Evolutionary conservation across 2,329 filamentous ascomycete species (phyloP).

Genomic region (Colletotrichum viniferum): DNA sequence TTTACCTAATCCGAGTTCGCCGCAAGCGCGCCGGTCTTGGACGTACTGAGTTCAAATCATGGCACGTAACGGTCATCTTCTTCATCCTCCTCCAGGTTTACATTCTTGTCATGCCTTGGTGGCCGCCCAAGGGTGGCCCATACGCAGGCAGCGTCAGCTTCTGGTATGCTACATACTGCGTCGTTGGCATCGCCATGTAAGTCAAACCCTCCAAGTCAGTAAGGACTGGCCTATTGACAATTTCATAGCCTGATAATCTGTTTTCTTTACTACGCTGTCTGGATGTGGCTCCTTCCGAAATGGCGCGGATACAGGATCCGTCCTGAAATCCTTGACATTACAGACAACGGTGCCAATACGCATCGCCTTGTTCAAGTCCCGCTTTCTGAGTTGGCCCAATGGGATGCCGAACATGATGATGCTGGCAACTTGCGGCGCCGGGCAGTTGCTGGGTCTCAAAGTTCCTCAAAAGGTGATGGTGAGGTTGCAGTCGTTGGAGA

Average conservation of each 20-base stretch:
- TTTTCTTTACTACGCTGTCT: constrained; percentile 61
- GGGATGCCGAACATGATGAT: constrained; percentile 65
- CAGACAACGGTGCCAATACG: constrained; percentile 43
- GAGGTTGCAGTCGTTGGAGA: not conserved
- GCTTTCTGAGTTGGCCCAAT: constrained; percentile 49
- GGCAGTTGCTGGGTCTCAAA: not conserved
- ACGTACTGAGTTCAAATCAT: constrained; percentile 59
- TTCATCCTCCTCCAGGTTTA: constrained; percentile 64
- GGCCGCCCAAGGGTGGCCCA: constrained; percentile 64
- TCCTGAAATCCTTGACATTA: constrained; percentile 56
- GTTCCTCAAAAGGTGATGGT: not conserved
- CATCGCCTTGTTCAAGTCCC: constrained; percentile 59
- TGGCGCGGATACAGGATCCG: constrained; percentile 57
- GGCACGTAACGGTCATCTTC: constrained; percentile 63
- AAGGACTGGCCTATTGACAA: rapidly evolving
- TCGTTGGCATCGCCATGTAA: constrained; percentile 68
- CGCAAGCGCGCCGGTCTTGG: constrained; percentile 55
- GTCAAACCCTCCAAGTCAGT: constrained; percentile 29
- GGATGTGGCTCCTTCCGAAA: constrained; percentile 62
- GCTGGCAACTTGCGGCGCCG: constrained; percentile 32
- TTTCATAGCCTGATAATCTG: constrained; percentile 51
- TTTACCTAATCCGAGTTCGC: constrained; percentile 61
- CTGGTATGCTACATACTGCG: constrained; percentile 74
- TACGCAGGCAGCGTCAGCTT: constrained; percentile 71
- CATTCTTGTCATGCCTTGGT: constrained; percentile 75